Conservation (phyloP, 2,329 filamentous ascomycete genomes). For the Allantophomopsis cytisporea region DNA sequence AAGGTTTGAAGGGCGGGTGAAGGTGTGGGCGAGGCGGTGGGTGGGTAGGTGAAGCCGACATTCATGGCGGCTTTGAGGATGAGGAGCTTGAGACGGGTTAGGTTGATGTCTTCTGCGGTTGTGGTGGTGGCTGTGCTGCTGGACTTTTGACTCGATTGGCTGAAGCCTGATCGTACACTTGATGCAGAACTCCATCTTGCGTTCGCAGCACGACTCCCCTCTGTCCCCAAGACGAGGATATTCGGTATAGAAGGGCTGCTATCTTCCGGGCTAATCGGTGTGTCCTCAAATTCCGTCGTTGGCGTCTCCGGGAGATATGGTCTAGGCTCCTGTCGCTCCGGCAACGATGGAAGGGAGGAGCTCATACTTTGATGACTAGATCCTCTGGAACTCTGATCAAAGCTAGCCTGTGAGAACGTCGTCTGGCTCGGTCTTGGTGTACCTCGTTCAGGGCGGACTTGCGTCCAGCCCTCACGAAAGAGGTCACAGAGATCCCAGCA, state of each 20-base stretch:
- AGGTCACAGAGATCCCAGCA: constrained; percentile 94
- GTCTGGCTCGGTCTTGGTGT: constrained; percentile 74
- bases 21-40: constrained; percentile 17
- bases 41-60: constrained; percentile 57
- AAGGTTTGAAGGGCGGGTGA: constrained; percentile 55
- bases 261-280: constrained; percentile 68
- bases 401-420: constrained; percentile 46
- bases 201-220: constrained; percentile 42
- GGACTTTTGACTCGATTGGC: constrained; percentile 51
- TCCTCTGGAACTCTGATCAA: constrained; percentile 32
- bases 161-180: constrained; percentile 68
- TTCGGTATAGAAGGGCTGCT: constrained; percentile 66
- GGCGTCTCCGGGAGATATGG: constrained; percentile 67
- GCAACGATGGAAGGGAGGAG: constrained; percentile 32
- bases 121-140: constrained; percentile 60
- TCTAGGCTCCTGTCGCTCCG: constrained; percentile 27
- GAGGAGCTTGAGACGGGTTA: constrained; percentile 64
- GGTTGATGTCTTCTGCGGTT: constrained; percentile 56
- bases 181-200: constrained; percentile 73
- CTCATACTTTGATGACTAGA: constrained; percentile 16
- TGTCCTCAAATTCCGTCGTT: constrained; percentile 91
- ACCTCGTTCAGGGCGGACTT: constrained; percentile 71
- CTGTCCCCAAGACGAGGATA: constrained; percentile 73
- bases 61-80: constrained; percentile 80
- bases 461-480: constrained; percentile 84